Base-by-base conservation (phyloP, 176 grass and related monocot genomes). In the Sorghum bicolor region DNA sequence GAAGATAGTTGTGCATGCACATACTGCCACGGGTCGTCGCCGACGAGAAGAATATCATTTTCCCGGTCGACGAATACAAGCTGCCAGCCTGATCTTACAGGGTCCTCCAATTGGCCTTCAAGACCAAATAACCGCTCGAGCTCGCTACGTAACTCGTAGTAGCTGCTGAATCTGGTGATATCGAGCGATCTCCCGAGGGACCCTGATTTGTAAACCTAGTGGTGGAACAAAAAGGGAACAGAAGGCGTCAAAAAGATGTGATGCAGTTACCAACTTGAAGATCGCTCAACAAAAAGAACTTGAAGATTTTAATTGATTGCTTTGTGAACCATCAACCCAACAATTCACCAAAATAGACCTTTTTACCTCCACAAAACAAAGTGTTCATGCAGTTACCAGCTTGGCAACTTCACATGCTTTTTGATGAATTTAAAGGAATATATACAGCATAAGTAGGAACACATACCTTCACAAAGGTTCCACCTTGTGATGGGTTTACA, bases 1-100 rank as follows among this genome's bases (percentile, higher is more conserved):
- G 15, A 52, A 55, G 47, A 68, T 9, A n/a, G 28, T 8, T 76
- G 39, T 64, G 32, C 10, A n/a, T 78, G 81, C 41, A 68, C 93
- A 20, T 93, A 98, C 96, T 95, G 92, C 96, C 96, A 98, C 25
- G 93, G 96, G 69, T 98, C 96, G 2, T 98, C 96, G 69, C 96
- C 96, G 3, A 95, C 87, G 75, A 98, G 96, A 95, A 98, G 96
- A 82, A 91, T 80, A 82, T 98, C 91, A 84, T 98, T 92, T 88
- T 95, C 96, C 83, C 96, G 81, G 76, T 98, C 96, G 83, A 95
- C 88, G 72, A 98, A 98, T 87, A 98, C 96, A 98, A 98, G 96
- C 96, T 98, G 96, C 96, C 96, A 98, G 96, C 96, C 96, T 98
- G 96, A 98, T 98, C 96, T 98, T 80, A 95, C 63, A 80, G 92